Evolutionary conservation across 805 yeast species (phyloP), one percentile per base, ranked within the genome.

Genomic region (Osmozyma mogii): DNA sequence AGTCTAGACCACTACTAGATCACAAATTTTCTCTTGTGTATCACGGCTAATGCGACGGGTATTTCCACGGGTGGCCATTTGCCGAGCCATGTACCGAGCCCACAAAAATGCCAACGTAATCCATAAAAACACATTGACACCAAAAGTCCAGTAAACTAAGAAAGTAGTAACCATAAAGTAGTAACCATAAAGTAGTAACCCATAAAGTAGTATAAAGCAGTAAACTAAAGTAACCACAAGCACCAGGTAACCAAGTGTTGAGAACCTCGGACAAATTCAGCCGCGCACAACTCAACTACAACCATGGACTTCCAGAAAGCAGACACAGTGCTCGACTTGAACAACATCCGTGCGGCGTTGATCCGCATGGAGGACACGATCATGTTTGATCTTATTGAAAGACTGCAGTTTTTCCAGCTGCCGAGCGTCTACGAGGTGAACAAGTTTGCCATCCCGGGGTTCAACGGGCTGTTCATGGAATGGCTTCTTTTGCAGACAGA

Each of bases 341-440:
- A 63, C 44, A 87, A 92, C 57, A 92, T 92, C 46, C 75, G 98
- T 38, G 77, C 72, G 36, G 81, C 84, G 11, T 65, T 92, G 27
- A 78, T 88, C 22, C 74, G 95, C 31, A 85, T 92, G 96, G 98
- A 92, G 51, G 97, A 92, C 56, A 83, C 96, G 5, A 87, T 92
- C 44, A 81, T 92, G 37, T 92, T 88, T 65, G 83, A 80, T 34
- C 72, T 92, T 43, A 88, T 92, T 36, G 98, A 92, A 54, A 70
- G 98, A 40, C 84, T 96, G 3, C 95, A 89, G 58, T 89, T 84
- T 50, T 77, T 65, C 43, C 70, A 71, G 17, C 77, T 85, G 30
- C 80, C 83, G 2, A 69, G 83, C 11, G 85, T 87, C 6, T 92
- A 92, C 58, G 67, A 70, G 43, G 43, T 50, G 8, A 67, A 73